phyloP scores from a whole-genome alignment of 768 basidiomycete species.

The Termitomyces sp. region DNA sequence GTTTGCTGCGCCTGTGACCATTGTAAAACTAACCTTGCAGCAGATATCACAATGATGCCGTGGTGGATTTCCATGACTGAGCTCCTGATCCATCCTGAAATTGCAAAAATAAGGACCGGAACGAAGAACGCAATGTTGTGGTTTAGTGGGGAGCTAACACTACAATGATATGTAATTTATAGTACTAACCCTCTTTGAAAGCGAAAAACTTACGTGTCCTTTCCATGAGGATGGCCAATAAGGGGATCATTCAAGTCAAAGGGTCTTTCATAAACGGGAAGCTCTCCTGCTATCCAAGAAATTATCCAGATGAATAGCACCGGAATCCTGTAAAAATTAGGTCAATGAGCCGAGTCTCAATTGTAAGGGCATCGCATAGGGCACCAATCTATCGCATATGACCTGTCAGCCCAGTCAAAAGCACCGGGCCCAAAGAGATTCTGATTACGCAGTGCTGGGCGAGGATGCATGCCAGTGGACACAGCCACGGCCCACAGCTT shows the following conservation, averaged over 20 bases:
- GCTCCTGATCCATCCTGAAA: constrained; percentile 33
- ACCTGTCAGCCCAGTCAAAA: constrained; percentile 38
- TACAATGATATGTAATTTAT: constrained; percentile 16
- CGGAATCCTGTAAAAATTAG: constrained; percentile 22
- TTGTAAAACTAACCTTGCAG: constrained; percentile 30
- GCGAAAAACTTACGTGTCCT: constrained; percentile 40
- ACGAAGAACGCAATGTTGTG: constrained; percentile 41
- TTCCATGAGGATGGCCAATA: constrained; percentile 47
- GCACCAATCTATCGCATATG: constrained; percentile 56
- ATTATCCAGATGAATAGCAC: constrained; percentile 40
- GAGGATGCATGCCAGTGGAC: constrained; percentile 2
- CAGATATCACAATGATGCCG: constrained; percentile 46
- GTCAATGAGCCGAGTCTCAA: not conserved
- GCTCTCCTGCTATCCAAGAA: constrained; percentile 30
- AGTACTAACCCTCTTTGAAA: not conserved
- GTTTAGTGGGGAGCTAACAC: constrained; percentile 47
- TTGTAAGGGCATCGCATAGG: not conserved
- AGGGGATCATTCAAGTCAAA: constrained; percentile 47
- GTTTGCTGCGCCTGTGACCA: not conserved
- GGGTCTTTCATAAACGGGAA: constrained; percentile 46
- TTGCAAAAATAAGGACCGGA: constrained; percentile 37
- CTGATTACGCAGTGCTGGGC: constrained; percentile 14
- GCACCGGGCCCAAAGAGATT: constrained; percentile 34
- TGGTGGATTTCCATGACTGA: constrained; percentile 57
- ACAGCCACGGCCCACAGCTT: too few species aligned